Evolutionary conservation across 192 early-diverging fungal genomes (phyloP), one percentile per base, ranked within the genome.

Genomic region (Spizellomyces sp.): DNA sequence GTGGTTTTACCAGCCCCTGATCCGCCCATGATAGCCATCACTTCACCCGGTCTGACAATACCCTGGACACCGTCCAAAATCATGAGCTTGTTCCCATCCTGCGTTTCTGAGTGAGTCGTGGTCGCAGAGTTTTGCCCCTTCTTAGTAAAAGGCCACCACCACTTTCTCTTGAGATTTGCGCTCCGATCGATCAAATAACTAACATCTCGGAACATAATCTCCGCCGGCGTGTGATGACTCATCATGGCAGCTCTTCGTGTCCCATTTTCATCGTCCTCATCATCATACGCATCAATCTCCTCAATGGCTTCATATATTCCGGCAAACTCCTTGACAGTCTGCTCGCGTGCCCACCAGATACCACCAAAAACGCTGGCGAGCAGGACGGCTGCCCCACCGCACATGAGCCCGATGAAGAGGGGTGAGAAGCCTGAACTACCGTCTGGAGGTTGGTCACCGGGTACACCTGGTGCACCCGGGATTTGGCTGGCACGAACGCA

Each of bases 1-100:
- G 90, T 95, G 10, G 96, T 94, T 75, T 98, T 98, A 9, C 96
- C 96, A 0, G 96, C 96, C 46, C 78, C 94, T 19, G 93, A 94
- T 9, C 90, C 91, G 7, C 94, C 96, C 86, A 98, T 91, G 45
- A 98, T 92, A 10, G 94, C 96, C 85, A 95, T 88, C 8, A 98
- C 87, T 68, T 96, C 84, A 55, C 96, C 96, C 0, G 95, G 90
- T 15, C 84, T 79, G 6, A 93, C 92, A 17, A 88, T 73, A 42
- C 96, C 96, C 22, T 84, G 84, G 5, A 95, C 87, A 9, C 82
- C 83, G 15, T 91, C 79, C 41, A 95, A 69, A 10, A 95, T 60
- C 76, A 61, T 46, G 64, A 62, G 19, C 45, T 83, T 86, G 0
- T 78, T n/a, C 36, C 48, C 43, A 47, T 65, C 64, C 12, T 58